Conservation (phyloP, 2,329 filamentous ascomycete species). For the Colletotrichum incanum region DNA sequence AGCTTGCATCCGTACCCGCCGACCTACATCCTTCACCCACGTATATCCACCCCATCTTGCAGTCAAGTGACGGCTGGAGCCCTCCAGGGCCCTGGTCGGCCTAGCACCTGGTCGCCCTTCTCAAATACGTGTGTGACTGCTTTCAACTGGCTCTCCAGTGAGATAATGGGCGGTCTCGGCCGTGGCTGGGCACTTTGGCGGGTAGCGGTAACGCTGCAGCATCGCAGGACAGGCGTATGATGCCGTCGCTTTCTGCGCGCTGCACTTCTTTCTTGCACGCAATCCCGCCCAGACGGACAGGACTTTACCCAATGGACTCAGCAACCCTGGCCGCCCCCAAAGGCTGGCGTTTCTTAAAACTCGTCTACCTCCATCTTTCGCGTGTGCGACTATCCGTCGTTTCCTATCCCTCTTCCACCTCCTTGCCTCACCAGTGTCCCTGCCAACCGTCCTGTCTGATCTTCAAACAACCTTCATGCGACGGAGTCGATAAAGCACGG, state of each 20-base stretch:
- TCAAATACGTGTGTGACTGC: slow-evolving; percentile 38
- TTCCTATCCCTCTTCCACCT: slow-evolving; percentile 50
- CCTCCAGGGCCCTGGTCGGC: slow-evolving; percentile 7
- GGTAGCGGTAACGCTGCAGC: slow-evolving; percentile 25
- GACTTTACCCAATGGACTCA: slow-evolving; percentile 2
- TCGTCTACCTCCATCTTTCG: slow-evolving; percentile 50
- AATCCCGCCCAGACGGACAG: slow-evolving; percentile 24
- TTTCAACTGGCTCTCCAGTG: slow-evolving; percentile 48
- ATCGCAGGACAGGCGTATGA: slow-evolving; percentile 26
- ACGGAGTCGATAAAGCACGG: slow-evolving; percentile 47
- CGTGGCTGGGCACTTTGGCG: slow-evolving; percentile 47
- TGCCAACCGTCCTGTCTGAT: slow-evolving; percentile 54
- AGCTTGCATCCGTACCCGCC: slow-evolving; percentile 36
- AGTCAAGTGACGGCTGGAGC: slow-evolving; percentile 37
- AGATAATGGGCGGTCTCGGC: slow-evolving; percentile 51
- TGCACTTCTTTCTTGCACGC: slow-evolving; percentile 42
- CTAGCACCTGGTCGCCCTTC: slow-evolving; percentile 25
- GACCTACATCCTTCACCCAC: slow-evolving; percentile 39
- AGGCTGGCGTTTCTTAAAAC: slow-evolving; percentile 45
- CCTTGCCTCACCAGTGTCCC: slow-evolving; percentile 47
- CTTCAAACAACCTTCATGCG: slow-evolving; percentile 53
- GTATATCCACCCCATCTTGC: slow-evolving; percentile 26
- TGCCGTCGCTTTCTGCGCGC: slow-evolving; percentile 34
- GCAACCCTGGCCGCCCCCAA: slow-evolving; percentile 18
- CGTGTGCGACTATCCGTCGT: slow-evolving; percentile 23